These are phyloP conservation scores for Lactarius psammicola DNA, from an alignment of 768 basidiomycete genomes.

Conservation along the genomic window DNA sequence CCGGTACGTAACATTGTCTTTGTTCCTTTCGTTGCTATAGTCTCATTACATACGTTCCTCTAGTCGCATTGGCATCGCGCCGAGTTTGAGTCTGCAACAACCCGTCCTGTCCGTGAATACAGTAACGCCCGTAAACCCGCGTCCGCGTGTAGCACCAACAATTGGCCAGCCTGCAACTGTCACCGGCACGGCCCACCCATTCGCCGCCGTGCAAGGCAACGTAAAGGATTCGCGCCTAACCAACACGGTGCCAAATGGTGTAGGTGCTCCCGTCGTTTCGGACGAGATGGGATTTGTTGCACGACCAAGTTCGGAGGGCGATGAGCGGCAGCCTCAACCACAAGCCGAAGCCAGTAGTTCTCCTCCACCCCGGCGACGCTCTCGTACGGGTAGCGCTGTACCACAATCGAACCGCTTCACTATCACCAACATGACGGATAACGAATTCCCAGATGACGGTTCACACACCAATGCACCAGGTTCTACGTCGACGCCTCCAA, in stretches of 20 bases:
- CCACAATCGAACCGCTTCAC: slow-evolving; percentile 38
- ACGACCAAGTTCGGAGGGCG: slow-evolving; percentile 24
- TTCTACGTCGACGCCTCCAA: slow-evolving; percentile 2
- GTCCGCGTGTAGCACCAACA: slow-evolving; percentile 3
- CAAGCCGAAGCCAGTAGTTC: slow-evolving; percentile 20
- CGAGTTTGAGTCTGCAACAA: slow-evolving; percentile 38
- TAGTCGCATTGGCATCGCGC: slow-evolving; percentile 51
- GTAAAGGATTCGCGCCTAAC: slow-evolving; percentile 17
- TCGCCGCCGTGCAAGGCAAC: slow-evolving; percentile 4
- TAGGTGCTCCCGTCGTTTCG: background rate
- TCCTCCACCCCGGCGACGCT: slow-evolving; percentile 31
- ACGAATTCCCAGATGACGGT: slow-evolving; percentile 45
- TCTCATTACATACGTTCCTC: background rate
- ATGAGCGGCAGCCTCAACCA: slow-evolving; percentile 13
- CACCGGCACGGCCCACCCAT: slow-evolving; percentile 8
- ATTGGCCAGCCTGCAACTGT: slow-evolving; percentile 13
- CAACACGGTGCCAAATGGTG: slow-evolving; percentile 10
- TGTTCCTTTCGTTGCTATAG: background rate
- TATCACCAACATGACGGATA: slow-evolving; percentile 43
- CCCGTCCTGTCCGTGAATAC: slow-evolving; percentile 18
- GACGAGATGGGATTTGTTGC: slow-evolving; percentile 25
- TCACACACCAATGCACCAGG: slow-evolving; percentile 32
- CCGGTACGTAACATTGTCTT: slow-evolving; percentile 34
- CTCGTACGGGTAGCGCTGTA: slow-evolving; percentile 35
- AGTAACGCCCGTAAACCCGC: slow-evolving; percentile 14